Conservation (phyloP, 2,329 filamentous ascomycete species). For the Cercospora sesami region DNA sequence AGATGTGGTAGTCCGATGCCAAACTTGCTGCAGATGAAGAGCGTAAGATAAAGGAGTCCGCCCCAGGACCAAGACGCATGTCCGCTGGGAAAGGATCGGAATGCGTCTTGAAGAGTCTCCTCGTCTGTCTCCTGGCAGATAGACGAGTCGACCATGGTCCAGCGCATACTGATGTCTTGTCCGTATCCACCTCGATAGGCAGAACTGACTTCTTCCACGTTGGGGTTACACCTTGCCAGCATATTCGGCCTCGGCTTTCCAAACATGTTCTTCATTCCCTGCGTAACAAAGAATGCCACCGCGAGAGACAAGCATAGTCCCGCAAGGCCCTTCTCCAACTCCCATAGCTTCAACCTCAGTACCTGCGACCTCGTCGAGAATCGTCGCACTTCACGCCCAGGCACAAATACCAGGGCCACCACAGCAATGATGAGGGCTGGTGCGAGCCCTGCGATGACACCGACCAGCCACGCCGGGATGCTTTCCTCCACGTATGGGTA, state of each 20-base stretch:
- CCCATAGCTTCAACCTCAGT: conserved; percentile 85
- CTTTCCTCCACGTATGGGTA: conserved; percentile 74
- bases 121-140: conserved; percentile 72
- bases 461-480: conserved; percentile 65
- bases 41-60: conserved; percentile 78
- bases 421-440: conserved; percentile 69
- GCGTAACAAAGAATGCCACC: conserved; percentile 75
- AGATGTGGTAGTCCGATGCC: conserved; percentile 72
- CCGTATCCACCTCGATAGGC: conserved; percentile 66
- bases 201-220: conserved; percentile 60
- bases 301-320: conserved; percentile 73
- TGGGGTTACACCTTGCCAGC: conserved; percentile 71
- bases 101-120: conserved; percentile 71
- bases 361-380: conserved; percentile 51
- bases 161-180: conserved; percentile 53
- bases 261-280: conserved; percentile 76
- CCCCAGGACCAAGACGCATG: conserved; percentile 74
- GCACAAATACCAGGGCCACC: conserved; percentile 68
- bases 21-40: conserved; percentile 85
- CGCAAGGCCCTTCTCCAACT: conserved; percentile 80
- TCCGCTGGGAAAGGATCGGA: conserved; percentile 78
- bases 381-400: conserved; percentile 61
- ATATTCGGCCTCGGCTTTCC: conserved; percentile 66
- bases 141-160: conserved; percentile 68
- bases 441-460: conserved; percentile 62